These are phyloP conservation scores for Hymenoscyphus infarciens DNA, from an alignment of 2,329 filamentous ascomycete species.

Conservation along the genomic window DNA sequence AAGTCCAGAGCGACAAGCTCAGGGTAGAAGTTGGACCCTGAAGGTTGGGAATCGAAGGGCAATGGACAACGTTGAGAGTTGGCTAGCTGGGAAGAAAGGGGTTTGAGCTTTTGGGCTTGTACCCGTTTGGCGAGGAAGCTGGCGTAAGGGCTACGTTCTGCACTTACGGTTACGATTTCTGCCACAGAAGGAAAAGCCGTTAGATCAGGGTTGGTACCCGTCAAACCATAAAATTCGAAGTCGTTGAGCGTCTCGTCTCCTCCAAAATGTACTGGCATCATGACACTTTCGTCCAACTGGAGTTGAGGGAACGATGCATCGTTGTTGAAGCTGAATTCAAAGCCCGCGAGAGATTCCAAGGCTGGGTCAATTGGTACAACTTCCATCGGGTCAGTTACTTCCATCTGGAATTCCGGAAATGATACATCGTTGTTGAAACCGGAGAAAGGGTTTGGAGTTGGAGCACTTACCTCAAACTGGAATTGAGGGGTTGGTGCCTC, in stretches of 20 bases:
- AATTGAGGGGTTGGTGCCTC: background rate
- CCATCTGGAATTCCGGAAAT: no score
- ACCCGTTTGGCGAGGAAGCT: background rate
- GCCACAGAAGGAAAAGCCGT: background rate
- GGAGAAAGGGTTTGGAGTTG: no score
- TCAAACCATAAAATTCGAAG: background rate
- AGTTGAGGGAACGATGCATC: background rate
- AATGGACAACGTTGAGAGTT: background rate
- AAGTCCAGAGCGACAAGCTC: background rate
- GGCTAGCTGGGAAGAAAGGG: background rate
- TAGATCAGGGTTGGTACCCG: background rate
- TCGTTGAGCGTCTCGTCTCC: background rate
- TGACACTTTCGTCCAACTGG: background rate
- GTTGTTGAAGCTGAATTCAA: background rate
- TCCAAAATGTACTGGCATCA: background rate
- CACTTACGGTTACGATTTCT: background rate
- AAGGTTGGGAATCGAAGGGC: background rate
- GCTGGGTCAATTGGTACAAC: no score
- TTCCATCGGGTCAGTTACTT: no score
- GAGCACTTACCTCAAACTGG: background rate
- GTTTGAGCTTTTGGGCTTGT: background rate
- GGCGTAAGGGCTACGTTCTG: background rate
- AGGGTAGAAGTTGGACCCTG: background rate
- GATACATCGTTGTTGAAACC: no score
- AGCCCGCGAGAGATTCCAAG: background rate